Base-by-base conservation (phyloP, 768 basidiomycete genomes). In the Boletus vinaceobasis region DNA sequence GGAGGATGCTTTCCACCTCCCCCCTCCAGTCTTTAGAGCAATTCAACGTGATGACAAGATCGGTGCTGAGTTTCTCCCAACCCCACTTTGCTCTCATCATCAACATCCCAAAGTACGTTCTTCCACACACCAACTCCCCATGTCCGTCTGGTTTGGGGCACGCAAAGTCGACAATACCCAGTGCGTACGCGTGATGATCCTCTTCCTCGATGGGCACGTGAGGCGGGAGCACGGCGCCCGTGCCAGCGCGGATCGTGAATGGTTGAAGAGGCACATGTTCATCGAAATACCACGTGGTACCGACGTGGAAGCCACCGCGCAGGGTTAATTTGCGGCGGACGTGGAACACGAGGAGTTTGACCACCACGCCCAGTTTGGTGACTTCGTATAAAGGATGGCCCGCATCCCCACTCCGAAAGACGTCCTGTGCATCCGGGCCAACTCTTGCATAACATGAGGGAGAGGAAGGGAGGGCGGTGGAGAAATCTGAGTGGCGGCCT, bases 341-440 rank as follows among this genome's bases (percentile, higher is more conserved):
- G 9, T 19, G 39, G 47, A 55, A 37, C n/a, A 50, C 21, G 21
- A 61, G 33, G 37, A 63, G 49, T 9, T 57, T 61, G 40, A 46
- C 42, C 10, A 31, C 36, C 44, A 58, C 36, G n/a, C 60, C 60
- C 19, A 62, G 56, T 23, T 58, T 62, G 27, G 56, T 53, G 32
- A 61, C 44, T n/a, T 50, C 36, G 32, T 61, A 61, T 7, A 32
- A 61, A 3, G 60, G 56, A 29, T 58, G 55, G 7, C 40, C 52
- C 4, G 19, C 29, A 27, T 29, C 52, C 4, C 19, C 7, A 3
- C 43, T 23, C 29, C 10, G 7, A 13, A 4, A 23, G 7, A 33
- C 8, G 43, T 19, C 52, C 35, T 11, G 36, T 5, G 36, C 4
- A 7, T 40, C 19, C 9, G 26, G 17, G 7, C 23, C 32, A 5